Base-by-base conservation (phyloP, 2,329 filamentous ascomycete genomes). In the Conoideocrella luteorostrata region DNA sequence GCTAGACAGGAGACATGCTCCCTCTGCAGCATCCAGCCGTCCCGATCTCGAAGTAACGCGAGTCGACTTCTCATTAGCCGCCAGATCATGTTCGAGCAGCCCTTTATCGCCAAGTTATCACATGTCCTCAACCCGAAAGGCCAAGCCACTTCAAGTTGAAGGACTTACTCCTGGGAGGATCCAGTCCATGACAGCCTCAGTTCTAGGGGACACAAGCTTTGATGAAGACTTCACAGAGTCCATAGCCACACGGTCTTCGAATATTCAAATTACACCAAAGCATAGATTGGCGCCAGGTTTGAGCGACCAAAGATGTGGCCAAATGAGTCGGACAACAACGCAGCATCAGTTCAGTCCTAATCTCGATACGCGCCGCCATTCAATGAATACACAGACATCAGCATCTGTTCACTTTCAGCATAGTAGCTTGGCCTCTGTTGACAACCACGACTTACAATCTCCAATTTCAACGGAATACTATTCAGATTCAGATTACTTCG, bases 341-440 rank as follows among this genome's bases (percentile, higher is more conserved):
- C 20, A 23, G 7, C 40, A 29, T 21, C 13, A 11, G 15, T 21
- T 15, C 23, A 42, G 32, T 42, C 40, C 40, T 7, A 21, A 21
- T 4, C n/a, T 35, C 33, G n/a, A 22, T 11, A 21, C 6, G 12
- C 21, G 34, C 34, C 26, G 34, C 20, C 24, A 37, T 12, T 38
- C 41, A 18, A 7, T 43, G 41, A 18, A 37, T 6, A 9, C 15
- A 18, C 34, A 12, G n/a, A 32, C 20, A 23, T 34, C 24, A 37
- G 13, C 20, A 4, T 21, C 32, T 22, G n/a, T 24, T 15, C 40
- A 30, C 26, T 20, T 9, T 5, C 32, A 24, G 22, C 40, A 36
- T 30, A 34, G 17, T 20, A 43, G 41, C 33, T 30, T 43, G 26
- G 41, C 30, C 18, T 38, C 41, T 5, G 26, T 38, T 34, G 33